A percentile compares a stretch with the other conserved stretches of the same genome.
Evolutionary conservation across 75 land plant genomes (phyloP).

Genomic region (Larix kaempferi): DNA sequence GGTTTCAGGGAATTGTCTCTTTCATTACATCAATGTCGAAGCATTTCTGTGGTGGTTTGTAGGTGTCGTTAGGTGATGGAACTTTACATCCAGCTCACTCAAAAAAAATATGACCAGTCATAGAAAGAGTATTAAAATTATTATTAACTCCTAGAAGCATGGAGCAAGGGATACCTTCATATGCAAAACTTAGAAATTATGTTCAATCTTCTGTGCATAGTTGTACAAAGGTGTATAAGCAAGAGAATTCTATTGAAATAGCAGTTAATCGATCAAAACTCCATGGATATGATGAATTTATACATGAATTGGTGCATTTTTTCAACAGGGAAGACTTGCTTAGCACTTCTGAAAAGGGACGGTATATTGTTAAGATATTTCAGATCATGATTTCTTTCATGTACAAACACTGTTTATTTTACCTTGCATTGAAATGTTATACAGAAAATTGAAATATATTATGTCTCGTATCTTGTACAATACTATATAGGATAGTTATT

Average conservation of each 20-base stretch:
- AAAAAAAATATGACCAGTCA: not conserved
- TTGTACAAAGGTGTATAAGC: conserved; percentile 81
- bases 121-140: not conserved
- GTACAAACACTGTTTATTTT: too few species aligned
- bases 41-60: conserved; percentile 83
- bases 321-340: conserved; percentile 71
- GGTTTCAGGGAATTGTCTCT: conserved; percentile 75
- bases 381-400: too few species aligned
- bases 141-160: not conserved
- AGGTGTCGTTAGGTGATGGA: conserved; percentile 3
- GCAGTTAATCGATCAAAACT: conserved; percentile 72
- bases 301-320: conserved; percentile 46
- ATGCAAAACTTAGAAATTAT: conserved; percentile 11
- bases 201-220: conserved; percentile 18
- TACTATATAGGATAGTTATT: too few species aligned
- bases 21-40: conserved; percentile 98
- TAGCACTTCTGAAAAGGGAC: conserved; percentile 47
- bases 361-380: conserved; percentile 61
- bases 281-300: conserved; percentile 55
- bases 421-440: too few species aligned
- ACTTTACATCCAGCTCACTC: conserved; percentile 1
- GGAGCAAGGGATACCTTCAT: conserved; percentile 1
- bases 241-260: conserved; percentile 67
- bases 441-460: too few species aligned
- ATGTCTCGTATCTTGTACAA: too few species aligned